Base-by-base conservation (phyloP, 257 asterid genomes). In the Solanum megistacrolobum region DNA sequence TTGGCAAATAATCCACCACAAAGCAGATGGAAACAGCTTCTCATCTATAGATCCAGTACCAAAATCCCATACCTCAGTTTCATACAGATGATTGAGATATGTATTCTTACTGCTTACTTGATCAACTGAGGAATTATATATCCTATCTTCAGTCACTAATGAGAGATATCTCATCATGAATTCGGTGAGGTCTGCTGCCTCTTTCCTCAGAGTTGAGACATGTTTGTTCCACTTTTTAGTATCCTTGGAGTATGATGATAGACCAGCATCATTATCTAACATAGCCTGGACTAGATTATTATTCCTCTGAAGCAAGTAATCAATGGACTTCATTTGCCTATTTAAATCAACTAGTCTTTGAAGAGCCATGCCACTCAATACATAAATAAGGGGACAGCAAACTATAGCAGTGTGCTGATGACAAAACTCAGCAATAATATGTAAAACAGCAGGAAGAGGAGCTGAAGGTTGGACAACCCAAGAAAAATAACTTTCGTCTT, bases 291-390 rank as follows among this genome's bases (percentile, higher is more conserved):
- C 87, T 83, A 84, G 89, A 79, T 89, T 87, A 86, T 88, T 89
- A 86, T 90, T 92, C 95, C 92, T 92, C 90, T 86, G 93, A 85
- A 94, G 93, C 94, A 92, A 89, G 93, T 95, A 96, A 74, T 93
- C 93, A 62, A 93, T 92, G 88, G 96, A 93, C 81, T 91, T 91
- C 88, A 93, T 92, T 90, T 93, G 92, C 91, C 93, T 87, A 90
- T 93, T 94, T 85, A 96, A 90, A 92, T 97, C 99, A 88, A 88
- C 91, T 89, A 97, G 96, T 86, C 98, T 92, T 92, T 95, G 97
- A 86, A 95, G 92, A 90, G 95, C 94, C 95, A 96, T 92, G 90
- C 88, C 89, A 91, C 90, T 92, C 90, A 95, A 89, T 81, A 96
- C 92, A 88, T 92, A 96, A 87, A 93, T 91, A 91, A 97, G 90